phyloP scores from a whole-genome alignment of 805 yeast species.

The Phaffomyces thermotolerans region DNA sequence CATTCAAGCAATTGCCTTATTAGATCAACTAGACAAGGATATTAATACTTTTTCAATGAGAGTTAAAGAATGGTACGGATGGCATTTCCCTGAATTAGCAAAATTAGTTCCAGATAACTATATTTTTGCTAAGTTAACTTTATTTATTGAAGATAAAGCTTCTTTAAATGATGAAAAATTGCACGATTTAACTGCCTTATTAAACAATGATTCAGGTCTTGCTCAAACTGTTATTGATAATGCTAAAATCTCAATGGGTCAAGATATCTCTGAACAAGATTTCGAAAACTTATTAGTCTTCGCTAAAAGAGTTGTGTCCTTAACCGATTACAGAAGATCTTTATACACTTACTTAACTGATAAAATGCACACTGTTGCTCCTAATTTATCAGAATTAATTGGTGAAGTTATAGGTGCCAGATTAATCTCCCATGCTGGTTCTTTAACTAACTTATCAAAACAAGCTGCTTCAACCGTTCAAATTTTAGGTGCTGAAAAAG shows the following conservation, averaged over 20 bases:
- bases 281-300: constrained; percentile 86
- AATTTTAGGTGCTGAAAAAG: constrained; percentile 98
- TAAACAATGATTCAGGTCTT: constrained; percentile 81
- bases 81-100: constrained; percentile 98
- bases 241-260: constrained; percentile 98
- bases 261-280: constrained; percentile 91
- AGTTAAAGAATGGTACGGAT: constrained; percentile 98
- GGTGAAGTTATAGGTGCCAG: constrained; percentile 99
- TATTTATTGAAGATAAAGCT: constrained; percentile 81
- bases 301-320: constrained; percentile 88
- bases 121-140: constrained; percentile 86
- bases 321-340: constrained; percentile 83
- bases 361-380: constrained; percentile 97
- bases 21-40: constrained; percentile 95
- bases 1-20: constrained; percentile 94
- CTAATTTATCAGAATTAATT: constrained; percentile 90
- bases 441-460: constrained; percentile 90
- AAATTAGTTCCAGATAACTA: constrained; percentile 97
- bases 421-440: constrained; percentile 96
- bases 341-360: constrained; percentile 83
- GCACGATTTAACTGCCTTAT: constrained; percentile 80
- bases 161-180: constrained; percentile 70
- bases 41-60: constrained; percentile 98
- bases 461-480: constrained; percentile 99
- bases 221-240: constrained; percentile 91